Percentiles rank a stretch among this genome's conserved stretches.
phyloP scores from a whole-genome alignment of 768 basidiomycete genomes.

The Lentinula detonsa region DNA sequence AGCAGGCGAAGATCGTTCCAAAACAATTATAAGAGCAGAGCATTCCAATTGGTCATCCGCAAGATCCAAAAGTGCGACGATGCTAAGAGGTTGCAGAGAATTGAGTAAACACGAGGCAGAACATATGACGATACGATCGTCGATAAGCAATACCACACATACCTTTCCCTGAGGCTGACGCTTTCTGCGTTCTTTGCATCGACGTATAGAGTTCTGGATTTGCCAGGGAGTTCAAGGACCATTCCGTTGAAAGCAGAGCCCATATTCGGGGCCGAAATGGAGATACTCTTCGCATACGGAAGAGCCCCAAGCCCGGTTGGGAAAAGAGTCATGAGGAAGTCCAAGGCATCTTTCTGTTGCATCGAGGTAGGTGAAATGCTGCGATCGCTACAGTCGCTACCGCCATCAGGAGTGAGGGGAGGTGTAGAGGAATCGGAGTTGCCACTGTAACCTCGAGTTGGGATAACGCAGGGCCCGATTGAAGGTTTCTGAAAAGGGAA shows the following conservation, averaged over 20 bases:
- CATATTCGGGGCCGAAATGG: conserved; percentile 63
- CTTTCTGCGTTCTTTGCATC: conserved; percentile 78
- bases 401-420: conserved; percentile 71
- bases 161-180: conserved; percentile 83
- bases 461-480: conserved; percentile 36
- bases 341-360: conserved; percentile 55
- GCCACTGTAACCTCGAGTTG: conserved; percentile 21
- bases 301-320: conserved; percentile 66
- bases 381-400: conserved; percentile 34
- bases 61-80: conserved; percentile 82
- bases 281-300: conserved; percentile 70
- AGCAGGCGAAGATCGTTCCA: conserved; percentile 67
- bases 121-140: conserved; percentile 1
- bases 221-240: conserved; percentile 66
- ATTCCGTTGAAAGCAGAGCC: conserved; percentile 72
- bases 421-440: conserved; percentile 57
- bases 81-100: conserved; percentile 33
- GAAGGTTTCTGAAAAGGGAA: conserved; percentile 16
- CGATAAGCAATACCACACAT: conserved; percentile 8
- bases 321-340: conserved; percentile 75
- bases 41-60: conserved; percentile 82
- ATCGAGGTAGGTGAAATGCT: conserved; percentile 27
- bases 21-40: conserved; percentile 69
- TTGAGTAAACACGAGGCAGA: conserved; percentile 5
- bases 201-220: conserved; percentile 75